Evolutionary conservation across 768 basidiomycete genomes (phyloP).

Genomic region (Amylocystis lapponica): DNA sequence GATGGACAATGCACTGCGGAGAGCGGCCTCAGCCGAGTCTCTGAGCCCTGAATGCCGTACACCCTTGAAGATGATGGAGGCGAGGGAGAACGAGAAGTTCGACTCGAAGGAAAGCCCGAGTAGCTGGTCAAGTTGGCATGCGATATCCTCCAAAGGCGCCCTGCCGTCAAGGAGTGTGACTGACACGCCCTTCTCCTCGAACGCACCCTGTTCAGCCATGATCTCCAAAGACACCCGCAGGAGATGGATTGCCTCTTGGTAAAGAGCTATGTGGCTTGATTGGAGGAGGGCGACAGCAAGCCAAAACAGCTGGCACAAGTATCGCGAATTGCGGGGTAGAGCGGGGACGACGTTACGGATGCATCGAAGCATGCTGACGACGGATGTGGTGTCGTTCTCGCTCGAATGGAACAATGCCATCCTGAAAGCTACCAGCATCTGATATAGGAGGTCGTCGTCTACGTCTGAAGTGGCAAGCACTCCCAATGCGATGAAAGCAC

Average conservation of each 20-base stretch:
- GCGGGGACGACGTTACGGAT: constrained; percentile 73
- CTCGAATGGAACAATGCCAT: constrained; percentile 63
- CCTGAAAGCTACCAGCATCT: constrained; percentile 84
- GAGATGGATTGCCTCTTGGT: constrained; percentile 62
- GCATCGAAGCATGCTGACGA: constrained; percentile 87
- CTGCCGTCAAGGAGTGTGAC: constrained; percentile 61
- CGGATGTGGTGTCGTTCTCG: constrained; percentile 61
- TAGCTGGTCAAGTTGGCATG: constrained; percentile 65
- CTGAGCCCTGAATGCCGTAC: constrained; percentile 62
- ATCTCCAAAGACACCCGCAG: constrained; percentile 59
- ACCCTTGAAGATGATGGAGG: constrained; percentile 83
- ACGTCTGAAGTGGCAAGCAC: constrained; percentile 79
- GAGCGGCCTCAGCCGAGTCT: constrained; percentile 52
- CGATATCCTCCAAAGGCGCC: constrained; percentile 56
- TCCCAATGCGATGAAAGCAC: constrained; percentile 80
- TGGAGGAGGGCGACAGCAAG: constrained; percentile 80
- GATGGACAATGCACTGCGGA: constrained; percentile 59
- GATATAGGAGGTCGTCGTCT: constrained; percentile 90
- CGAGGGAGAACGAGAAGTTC: constrained; percentile 77
- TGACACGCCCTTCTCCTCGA: constrained; percentile 48
- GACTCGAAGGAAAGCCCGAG: constrained; percentile 72
- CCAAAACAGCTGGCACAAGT: constrained; percentile 79
- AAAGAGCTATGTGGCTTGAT: constrained; percentile 66
- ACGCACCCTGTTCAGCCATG: constrained; percentile 55
- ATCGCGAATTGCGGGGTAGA: constrained; percentile 62